Base-by-base conservation (phyloP, 1,284 basidiomycete genomes). In the Dichomitus squalens region DNA sequence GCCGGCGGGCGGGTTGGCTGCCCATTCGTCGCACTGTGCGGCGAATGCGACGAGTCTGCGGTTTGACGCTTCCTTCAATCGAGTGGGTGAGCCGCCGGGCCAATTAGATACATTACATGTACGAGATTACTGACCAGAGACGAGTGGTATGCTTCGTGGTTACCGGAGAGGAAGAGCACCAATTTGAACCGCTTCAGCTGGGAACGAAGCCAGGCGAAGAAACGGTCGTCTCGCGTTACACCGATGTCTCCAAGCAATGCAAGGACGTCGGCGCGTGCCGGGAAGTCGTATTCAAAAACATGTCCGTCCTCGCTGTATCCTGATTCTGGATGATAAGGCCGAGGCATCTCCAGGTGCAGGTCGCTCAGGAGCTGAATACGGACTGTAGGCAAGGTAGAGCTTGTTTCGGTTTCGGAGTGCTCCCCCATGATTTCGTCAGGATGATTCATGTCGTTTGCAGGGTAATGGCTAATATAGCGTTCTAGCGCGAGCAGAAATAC, bases 231-330 rank as follows among this genome's bases (percentile, higher is more conserved):
- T 8, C 53, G 38, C 2, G 73, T 72, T 43, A 65, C 62, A 29
- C 75, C 76, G 14, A 76, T 74, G 57, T 76, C 76, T 4, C 76
- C 75, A 4, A 77, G 70, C 1, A 78, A 56, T 2, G 75, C 76
- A 21, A 77, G 69, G 52, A 69, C 63, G 3, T 69, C 63, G 1
- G 73, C 70, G 6, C 50, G 46, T 1, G 59, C 70, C 7, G 74
- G 71, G 38, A 76, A 68, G 20, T 72, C 66, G 58, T 68, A 71
- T 34, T 63, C 61, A 29, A 66, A 66, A 39, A 72, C 18, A 7
- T 47, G 44, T 18, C 29, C 18, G 31, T 47, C 29, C 11, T 33
- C 31, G 18, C 16, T 47, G 18, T 47, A 47, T 20, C 29, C 29
- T 7, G 18, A 41, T 11, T 20, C 8, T 18, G 40, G 40, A 18